Evolutionary conservation across 208 protist genomes (phyloP).

Genomic region (Trypanosoma brucei): DNA sequence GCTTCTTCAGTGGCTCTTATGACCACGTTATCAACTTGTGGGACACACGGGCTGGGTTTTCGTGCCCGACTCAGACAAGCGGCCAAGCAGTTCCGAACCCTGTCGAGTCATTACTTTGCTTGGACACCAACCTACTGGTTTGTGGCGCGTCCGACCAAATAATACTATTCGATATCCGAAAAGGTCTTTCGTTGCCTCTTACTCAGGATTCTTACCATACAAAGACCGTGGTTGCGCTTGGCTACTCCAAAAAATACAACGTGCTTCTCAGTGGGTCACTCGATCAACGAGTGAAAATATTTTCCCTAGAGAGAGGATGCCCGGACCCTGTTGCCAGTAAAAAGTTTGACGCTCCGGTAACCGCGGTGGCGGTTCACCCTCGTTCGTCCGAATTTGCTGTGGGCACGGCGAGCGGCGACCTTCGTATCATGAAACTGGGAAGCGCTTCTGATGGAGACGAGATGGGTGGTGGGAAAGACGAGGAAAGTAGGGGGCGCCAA

Average conservation of each 20-base stretch:
- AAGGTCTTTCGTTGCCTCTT: slow-evolving; percentile 39
- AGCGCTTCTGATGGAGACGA: slow-evolving; percentile 10
- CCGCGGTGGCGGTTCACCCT: slow-evolving; percentile 61
- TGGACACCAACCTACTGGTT: slow-evolving; percentile 32
- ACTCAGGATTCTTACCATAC: slow-evolving; percentile 68
- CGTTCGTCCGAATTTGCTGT: slow-evolving; percentile 66
- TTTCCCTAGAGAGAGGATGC: slow-evolving; percentile 36
- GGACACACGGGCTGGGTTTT: slow-evolving; percentile 62
- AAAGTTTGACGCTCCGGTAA: slow-evolving; percentile 58
- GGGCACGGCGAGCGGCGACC: slow-evolving; percentile 48
- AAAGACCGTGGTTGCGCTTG: slow-evolving; percentile 66
- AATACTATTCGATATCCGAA: slow-evolving; percentile 64
- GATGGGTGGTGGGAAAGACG: slow-evolving; percentile 2
- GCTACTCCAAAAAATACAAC: slow-evolving; percentile 59
- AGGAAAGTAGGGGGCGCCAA: slow-evolving; percentile 15
- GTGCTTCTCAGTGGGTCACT: slow-evolving; percentile 66
- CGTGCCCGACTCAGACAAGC: slow-evolving; percentile 46
- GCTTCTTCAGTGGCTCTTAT: slow-evolving; percentile 83
- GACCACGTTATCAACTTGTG: slow-evolving; percentile 81
- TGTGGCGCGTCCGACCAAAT: slow-evolving; percentile 57
- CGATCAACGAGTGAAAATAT: slow-evolving; percentile 83
- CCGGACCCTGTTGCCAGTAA: slow-evolving; percentile 55
- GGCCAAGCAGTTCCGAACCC: slow-evolving; percentile 18
- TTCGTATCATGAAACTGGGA: slow-evolving; percentile 67
- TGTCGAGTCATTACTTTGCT: slow-evolving; percentile 60